Evolutionary conservation across 345 rosid genomes (phyloP), one percentile per base, ranked within the genome.

Genomic region (Adansonia digitata): DNA sequence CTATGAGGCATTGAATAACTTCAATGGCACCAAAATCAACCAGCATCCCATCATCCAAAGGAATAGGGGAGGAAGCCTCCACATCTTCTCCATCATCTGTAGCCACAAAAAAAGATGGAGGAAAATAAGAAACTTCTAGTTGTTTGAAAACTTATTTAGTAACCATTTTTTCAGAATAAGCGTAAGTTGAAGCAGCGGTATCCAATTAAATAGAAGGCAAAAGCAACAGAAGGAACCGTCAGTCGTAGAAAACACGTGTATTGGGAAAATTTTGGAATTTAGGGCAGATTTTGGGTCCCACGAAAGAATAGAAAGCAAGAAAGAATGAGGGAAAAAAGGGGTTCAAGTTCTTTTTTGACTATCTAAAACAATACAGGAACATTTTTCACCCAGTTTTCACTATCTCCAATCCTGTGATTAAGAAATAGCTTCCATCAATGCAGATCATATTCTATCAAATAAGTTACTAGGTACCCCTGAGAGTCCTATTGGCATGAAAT

Each of bases 21-120:
- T 92, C 97, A 0, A 94, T 92, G 42, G 95, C 95, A 31, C 91
- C 87, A 60, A 88, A 89, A 82, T 94, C 98, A 48, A 86, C 78
- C 5, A 84, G 90, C 11, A 69, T 77, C 24, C 85, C 87, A 80
- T 92, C 97, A 80, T 94, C 97, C 81, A 94, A 78, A 64, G 97
- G 91, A 79, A 92, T 91, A 12, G 85, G 81, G 3, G 91, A 90
- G 75, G 96, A 87, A 29, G 82, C 93, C 80, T 90, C 89, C 68
- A 73, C 53, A 46, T 77, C 86, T 81, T 86, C 98, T 73, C 81
- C 91, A 35, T 92, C 97, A 65, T 91, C 98, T 94, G 87, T 67
- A 81, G 72, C 72, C n/a, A n/a, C n/a, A 40, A 18, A 48, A 26
- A 24, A 12, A 24, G 61, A n/a, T n/a, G n/a, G 0, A 60, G 13